These are phyloP conservation scores for Corylus avellana DNA, from an alignment of 306 rosid genomes.

Conservation along the genomic window DNA sequence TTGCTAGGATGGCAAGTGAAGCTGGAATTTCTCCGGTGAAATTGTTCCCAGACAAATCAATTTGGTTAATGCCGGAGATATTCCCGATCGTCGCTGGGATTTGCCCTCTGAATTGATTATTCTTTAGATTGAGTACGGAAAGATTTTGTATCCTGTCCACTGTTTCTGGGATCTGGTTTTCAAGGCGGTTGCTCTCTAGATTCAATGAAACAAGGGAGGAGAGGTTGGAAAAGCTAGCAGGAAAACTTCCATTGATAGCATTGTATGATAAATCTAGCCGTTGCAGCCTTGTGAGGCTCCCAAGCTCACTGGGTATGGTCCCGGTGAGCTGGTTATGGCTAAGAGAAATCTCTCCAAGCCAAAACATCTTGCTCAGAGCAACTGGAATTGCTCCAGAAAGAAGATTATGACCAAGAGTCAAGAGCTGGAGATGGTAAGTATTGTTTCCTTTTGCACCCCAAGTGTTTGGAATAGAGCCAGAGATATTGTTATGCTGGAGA, in stretches of 20 bases:
- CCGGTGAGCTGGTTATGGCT: slow-evolving; percentile 68
- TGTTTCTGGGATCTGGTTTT: slow-evolving; percentile 49
- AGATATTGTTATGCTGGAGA: slow-evolving; percentile 69
- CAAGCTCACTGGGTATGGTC: slow-evolving; percentile 65
- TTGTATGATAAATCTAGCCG: slow-evolving; percentile 77
- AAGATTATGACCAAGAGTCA: slow-evolving; percentile 67
- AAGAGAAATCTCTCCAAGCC: slow-evolving; percentile 57
- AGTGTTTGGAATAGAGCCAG: slow-evolving; percentile 63
- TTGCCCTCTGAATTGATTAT: slow-evolving; percentile 64
- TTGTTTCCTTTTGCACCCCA: slow-evolving; percentile 55
- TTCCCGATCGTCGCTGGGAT: slow-evolving; percentile 80
- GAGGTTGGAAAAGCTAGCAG: slow-evolving; percentile 60
- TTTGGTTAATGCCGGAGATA: slow-evolving; percentile 53
- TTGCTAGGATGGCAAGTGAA: slow-evolving; percentile 55
- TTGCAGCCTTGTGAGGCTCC: slow-evolving; percentile 56
- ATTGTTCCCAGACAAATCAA: slow-evolving; percentile 72
- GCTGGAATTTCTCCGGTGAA: slow-evolving; percentile 66
- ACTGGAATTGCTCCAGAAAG: slow-evolving; percentile 67
- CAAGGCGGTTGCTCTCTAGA: slow-evolving; percentile 51
- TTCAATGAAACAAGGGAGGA: slow-evolving; percentile 57
- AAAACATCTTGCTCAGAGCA: slow-evolving; percentile 54
- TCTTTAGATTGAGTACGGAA: slow-evolving; percentile 58
- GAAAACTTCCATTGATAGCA: slow-evolving; percentile 71
- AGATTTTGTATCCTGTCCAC: slow-evolving; percentile 58
- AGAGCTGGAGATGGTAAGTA: slow-evolving; percentile 47